Base-by-base conservation (phyloP, 2,329 filamentous ascomycete species). In the Cladosporium phlei region DNA sequence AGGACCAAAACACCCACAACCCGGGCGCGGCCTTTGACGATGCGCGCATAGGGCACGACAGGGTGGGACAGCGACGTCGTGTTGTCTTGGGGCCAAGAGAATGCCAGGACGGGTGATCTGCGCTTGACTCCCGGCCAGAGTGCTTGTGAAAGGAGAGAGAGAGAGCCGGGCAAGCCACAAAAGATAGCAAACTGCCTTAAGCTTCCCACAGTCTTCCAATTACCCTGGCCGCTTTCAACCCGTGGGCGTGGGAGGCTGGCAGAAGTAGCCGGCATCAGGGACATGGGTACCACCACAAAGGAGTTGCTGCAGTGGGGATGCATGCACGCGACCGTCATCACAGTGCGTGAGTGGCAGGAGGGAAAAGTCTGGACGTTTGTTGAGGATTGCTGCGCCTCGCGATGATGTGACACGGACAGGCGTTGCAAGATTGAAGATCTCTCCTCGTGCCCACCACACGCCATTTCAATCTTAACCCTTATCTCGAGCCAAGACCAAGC, bases 201-300 rank as follows among this genome's bases (percentile, higher is more conserved):
- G n/a, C n/a, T n/a, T n/a, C n/a, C n/a, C n/a, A 22, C 16, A 45
- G 37, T 32, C 42, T 37, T 45, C 42, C 42, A 37, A 45, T 37
- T 20, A 8, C 7, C 16, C 34, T 20, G 30, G 25, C 30, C 7
- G 16, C 30, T 33, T 33, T 16, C n/a, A n/a, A n/a, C n/a, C n/a
- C n/a, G n/a, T n/a, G n/a, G n/a, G n/a, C n/a, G n/a, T n/a, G n/a
- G n/a, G n/a, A n/a, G n/a, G n/a, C n/a, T n/a, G n/a, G n/a, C n/a
- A n/a, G n/a, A n/a, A n/a, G n/a, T n/a, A n/a, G n/a, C n/a, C n/a
- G n/a, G n/a, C n/a, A n/a, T n/a, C n/a, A n/a, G n/a, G n/a, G n/a
- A n/a, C n/a, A n/a, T n/a, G n/a, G n/a, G n/a, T n/a, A n/a, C n/a
- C n/a, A n/a, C n/a, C n/a, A n/a, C n/a, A n/a, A n/a, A n/a, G n/a